Conservation (phyloP, 2,329 filamentous ascomycete species). For the Beauveria varroae region DNA sequence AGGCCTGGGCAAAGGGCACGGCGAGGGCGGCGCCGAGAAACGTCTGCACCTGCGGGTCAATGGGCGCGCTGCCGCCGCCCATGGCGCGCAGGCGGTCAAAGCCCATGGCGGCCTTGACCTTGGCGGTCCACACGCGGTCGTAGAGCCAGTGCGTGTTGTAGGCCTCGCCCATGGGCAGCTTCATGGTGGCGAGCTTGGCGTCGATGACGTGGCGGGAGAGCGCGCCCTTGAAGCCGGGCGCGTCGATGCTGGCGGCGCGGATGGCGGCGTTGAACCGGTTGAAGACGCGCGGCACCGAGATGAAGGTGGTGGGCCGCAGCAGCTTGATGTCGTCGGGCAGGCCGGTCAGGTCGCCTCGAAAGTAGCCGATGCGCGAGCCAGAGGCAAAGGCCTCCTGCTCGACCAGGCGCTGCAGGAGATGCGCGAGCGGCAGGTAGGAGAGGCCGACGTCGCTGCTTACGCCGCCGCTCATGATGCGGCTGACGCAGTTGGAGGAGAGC, state of each 20-base stretch:
- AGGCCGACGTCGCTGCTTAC: constrained; percentile 53
- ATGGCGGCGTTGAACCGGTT: constrained; percentile 85
- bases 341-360: constrained; percentile 82
- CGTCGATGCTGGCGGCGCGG: constrained; percentile 69
- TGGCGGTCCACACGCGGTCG: constrained; percentile 84
- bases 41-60: constrained; percentile 80
- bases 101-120: constrained; percentile 76
- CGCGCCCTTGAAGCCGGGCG: constrained; percentile 70
- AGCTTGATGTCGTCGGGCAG: constrained; percentile 88
- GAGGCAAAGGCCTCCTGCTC: constrained; percentile 69
- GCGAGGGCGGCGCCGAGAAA: constrained; percentile 81
- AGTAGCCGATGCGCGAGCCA: constrained; percentile 77
- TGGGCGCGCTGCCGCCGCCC: constrained; percentile 82
- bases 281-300: constrained; percentile 84
- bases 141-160: constrained; percentile 72
- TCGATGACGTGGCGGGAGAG: constrained; percentile 73
- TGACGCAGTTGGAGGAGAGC: constrained; percentile 60
- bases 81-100: constrained; percentile 65
- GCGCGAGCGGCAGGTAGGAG: constrained; percentile 88
- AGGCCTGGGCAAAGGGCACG: constrained; percentile 77
- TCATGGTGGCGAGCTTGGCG: constrained; percentile 73
- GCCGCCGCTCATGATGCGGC: constrained; percentile 48
- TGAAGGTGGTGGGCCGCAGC: constrained; percentile 73
- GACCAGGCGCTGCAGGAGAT: constrained; percentile 83
- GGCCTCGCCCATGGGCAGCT: constrained; percentile 63